Base-by-base conservation (phyloP, 371 early-diverging fungal species). In the Mortierella sp. region DNA sequence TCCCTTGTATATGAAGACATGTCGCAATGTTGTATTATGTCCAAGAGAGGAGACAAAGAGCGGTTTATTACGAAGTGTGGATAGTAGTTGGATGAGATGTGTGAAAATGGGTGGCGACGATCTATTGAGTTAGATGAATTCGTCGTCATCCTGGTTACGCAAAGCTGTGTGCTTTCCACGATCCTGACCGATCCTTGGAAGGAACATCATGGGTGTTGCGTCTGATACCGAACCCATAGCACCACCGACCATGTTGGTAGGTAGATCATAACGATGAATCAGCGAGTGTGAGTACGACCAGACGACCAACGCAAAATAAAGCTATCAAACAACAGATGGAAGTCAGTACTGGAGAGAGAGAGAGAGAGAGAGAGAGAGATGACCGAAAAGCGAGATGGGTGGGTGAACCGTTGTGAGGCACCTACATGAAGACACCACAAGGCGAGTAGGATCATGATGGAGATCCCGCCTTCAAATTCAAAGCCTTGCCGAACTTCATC, bases 351-450 rank as follows among this genome's bases (percentile, higher is more conserved):
- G 18, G 43, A 16, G 13, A 59, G 12, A 48, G 19, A 39, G 21
- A 57, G 23, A 23, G n/a, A n/a, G n/a, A n/a, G n/a, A n/a, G n/a
- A n/a, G n/a, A n/a, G n/a, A n/a, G n/a, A n/a, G n/a, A n/a, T n/a
- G n/a, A n/a, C n/a, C n/a, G n/a, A n/a, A n/a, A n/a, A n/a, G n/a
- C n/a, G n/a, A n/a, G n/a, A n/a, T n/a, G n/a, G n/a, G n/a, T n/a
- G n/a, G n/a, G n/a, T n/a, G n/a, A n/a, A n/a, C n/a, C n/a, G n/a
- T n/a, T n/a, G n/a, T n/a, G n/a, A n/a, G n/a, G n/a, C n/a, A 59
- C 64, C 47, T 73, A 73, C 74, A 23, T 73, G 74, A 53, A 73
- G 64, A 34, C 67, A 73, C 74, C 74, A 73, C 8, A 73, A 64
- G 48, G 53, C 26, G 21, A 67, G 64, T 12, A 73, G 58, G 41